Conservation (phyloP, 345 rosid species). For the Camelina laxa region DNA sequence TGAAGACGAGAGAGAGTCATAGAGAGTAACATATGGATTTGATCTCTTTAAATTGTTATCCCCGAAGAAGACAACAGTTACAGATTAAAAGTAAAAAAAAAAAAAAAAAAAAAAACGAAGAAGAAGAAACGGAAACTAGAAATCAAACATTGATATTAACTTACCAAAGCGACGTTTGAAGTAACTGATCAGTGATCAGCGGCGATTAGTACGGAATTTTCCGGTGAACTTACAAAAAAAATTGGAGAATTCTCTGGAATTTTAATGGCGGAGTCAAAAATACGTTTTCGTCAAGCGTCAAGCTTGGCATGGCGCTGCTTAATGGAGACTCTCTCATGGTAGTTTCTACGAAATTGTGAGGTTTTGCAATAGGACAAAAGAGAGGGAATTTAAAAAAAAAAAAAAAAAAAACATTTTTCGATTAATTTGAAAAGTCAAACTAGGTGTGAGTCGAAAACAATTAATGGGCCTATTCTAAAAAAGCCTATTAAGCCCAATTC, state of each 20-base stretch:
- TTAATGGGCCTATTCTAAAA: not conserved
- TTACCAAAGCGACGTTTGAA: constrained; percentile 8
- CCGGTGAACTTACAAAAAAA: not conserved
- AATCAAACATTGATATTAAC: constrained; percentile 11
- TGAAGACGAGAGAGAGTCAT: not conserved
- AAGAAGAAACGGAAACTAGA: constrained; percentile 26
- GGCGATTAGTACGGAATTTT: not conserved
- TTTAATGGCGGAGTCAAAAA: not conserved
- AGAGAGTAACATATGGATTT: constrained; percentile 15
- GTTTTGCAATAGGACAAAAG: constrained; percentile 9
- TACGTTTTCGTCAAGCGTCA: constrained; percentile 9
- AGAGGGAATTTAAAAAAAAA: constrained; percentile 12
- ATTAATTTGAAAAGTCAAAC: not conserved
- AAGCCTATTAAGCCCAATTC: not conserved
- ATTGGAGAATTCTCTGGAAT: not conserved
- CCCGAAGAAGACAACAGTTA: not conserved
- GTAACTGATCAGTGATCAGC: not conserved
- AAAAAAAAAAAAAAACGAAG: not conserved
- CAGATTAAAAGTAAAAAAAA: not conserved
- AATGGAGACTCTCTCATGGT: constrained; percentile 15
- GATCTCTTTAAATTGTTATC: not conserved
- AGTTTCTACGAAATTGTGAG: constrained; percentile 37
- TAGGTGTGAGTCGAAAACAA: not conserved
- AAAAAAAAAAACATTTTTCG: not conserved
- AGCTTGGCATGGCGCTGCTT: constrained; percentile 27